These are phyloP conservation scores for Akebia trifoliata DNA, from an alignment of 164 flowering plant genomes.

Conservation along the genomic window DNA sequence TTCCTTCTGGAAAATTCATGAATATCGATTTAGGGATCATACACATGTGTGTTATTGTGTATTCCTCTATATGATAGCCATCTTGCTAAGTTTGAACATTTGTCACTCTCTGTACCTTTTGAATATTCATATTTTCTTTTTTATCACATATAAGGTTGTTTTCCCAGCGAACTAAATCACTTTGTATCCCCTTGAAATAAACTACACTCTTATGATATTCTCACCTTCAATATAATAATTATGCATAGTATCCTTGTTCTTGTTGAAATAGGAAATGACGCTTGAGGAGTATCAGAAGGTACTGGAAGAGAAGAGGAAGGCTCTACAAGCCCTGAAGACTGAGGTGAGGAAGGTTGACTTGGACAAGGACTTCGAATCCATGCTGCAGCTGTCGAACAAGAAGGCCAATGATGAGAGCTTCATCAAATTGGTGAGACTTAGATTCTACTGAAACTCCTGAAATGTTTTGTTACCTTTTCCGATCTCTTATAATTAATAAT, in stretches of 20 bases:
- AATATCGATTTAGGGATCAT: too few species aligned
- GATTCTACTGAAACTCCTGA: not conserved
- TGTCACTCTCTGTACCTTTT: too few species aligned
- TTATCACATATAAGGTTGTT: too few species aligned
- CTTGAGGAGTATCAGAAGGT: slow-evolving; percentile 83
- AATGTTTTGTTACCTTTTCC: not conserved
- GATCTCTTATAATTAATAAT: too few species aligned
- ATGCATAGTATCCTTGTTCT: not conserved
- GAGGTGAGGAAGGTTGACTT: slow-evolving; percentile 72
- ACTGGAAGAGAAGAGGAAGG: slow-evolving; percentile 85
- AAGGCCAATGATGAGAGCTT: slow-evolving; percentile 71
- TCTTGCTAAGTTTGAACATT: too few species aligned
- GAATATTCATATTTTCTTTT: too few species aligned
- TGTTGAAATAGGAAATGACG: slow-evolving; percentile 69
- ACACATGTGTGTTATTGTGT: too few species aligned
- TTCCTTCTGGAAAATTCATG: too few species aligned
- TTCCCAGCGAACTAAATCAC: too few species aligned
- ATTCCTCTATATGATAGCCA: too few species aligned
- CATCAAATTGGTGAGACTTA: slow-evolving; percentile 54
- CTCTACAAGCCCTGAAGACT: slow-evolving; percentile 49
- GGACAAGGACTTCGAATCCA: slow-evolving; percentile 65
- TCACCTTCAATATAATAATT: not conserved
- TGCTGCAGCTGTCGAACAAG: slow-evolving; percentile 74
- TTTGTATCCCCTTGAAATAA: too few species aligned
- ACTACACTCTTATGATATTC: too few species aligned